Evolutionary conservation across 2,329 filamentous ascomycete species (phyloP).

Genomic region (Cordyceps militaris): DNA sequence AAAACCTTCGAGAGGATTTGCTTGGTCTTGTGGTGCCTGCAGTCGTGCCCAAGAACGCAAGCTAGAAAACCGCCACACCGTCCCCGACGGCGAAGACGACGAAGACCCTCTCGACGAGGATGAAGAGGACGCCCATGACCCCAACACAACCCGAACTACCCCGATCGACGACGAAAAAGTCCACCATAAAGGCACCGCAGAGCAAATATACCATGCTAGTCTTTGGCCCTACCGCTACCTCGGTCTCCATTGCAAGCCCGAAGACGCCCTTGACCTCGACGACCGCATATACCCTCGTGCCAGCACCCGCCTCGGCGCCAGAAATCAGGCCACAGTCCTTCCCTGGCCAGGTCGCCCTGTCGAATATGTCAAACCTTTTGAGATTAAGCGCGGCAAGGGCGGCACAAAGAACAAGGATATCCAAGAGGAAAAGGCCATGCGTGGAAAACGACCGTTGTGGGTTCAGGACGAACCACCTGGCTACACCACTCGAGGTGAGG

Average conservation of each 20-base stretch:
- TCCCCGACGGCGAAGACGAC: slow-evolving; percentile 59
- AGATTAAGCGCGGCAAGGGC: slow-evolving; percentile 74
- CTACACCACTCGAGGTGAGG: slow-evolving; percentile 78
- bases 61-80: slow-evolving; percentile 82
- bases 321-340: slow-evolving; percentile 80
- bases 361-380: slow-evolving; percentile 81
- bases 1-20: slow-evolving; percentile 96
- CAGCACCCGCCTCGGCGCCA: slow-evolving; percentile 82
- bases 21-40: slow-evolving; percentile 94
- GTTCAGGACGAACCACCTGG: slow-evolving; percentile 85
- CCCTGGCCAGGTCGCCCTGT: slow-evolving; percentile 83
- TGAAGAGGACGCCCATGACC: slow-evolving; percentile 56
- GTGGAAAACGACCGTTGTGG: slow-evolving; percentile 84
- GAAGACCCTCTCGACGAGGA: slow-evolving; percentile 62
- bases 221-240: slow-evolving; percentile 96
- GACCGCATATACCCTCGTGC: slow-evolving; percentile 95
- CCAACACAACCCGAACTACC: slow-evolving; percentile 55
- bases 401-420: slow-evolving; percentile 75
- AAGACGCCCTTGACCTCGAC: slow-evolving; percentile 94
- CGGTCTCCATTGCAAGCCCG: slow-evolving; percentile 88
- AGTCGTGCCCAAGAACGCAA: slow-evolving; percentile 93
- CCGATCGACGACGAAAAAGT: slow-evolving; percentile 51
- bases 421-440: slow-evolving; percentile 72
- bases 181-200: slow-evolving; percentile 60
- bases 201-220: slow-evolving; percentile 86